Conservation (phyloP, 2,329 filamentous ascomycete genomes). For the Trichophyton simii region DNA sequence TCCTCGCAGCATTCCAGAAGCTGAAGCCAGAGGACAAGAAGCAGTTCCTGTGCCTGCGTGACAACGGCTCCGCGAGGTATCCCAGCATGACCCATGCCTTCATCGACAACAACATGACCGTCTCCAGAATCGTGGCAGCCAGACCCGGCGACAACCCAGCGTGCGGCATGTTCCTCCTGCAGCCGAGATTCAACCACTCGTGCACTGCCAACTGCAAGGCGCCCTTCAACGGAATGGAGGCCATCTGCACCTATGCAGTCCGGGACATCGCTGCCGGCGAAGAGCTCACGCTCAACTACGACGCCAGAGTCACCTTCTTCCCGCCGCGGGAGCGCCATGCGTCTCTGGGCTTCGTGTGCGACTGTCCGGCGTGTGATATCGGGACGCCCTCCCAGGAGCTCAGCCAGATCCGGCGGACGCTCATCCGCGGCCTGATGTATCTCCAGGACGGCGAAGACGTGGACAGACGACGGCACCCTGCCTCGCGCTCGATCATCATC, state of each 20-base stretch:
- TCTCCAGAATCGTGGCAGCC: neutral
- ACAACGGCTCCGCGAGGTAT: neutral
- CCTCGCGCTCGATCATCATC: constrained; percentile 5
- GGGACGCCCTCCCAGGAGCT: constrained; percentile 5
- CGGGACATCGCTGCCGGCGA: constrained; percentile 15
- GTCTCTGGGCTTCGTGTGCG: constrained; percentile 7
- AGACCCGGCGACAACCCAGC: neutral
- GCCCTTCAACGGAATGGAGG: constrained; percentile 4
- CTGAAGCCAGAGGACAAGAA: constrained; percentile 2
- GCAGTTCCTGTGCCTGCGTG: neutral
- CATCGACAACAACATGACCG: neutral
- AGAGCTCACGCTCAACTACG: constrained; percentile 16
- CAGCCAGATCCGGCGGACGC: constrained; percentile 9
- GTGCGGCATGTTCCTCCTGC: neutral
- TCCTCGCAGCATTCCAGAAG: neutral
- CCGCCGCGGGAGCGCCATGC: constrained; percentile 7
- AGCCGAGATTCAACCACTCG: constrained; percentile 16
- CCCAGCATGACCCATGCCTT: neutral
- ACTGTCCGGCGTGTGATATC: constrained; percentile 7
- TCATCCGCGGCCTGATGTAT: constrained; percentile 5
- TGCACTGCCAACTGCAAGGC: constrained; percentile 18
- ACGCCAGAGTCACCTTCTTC: neutral
- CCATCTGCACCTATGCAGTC: constrained; percentile 13
- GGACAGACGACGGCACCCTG: neutral
- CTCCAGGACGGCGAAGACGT: constrained; percentile 1